A percentile compares a stretch with the other conserved stretches of the same genome.
These are phyloP conservation scores for Linum tenue DNA, from an alignment of 345 rosid species.

Conservation along the genomic window DNA sequence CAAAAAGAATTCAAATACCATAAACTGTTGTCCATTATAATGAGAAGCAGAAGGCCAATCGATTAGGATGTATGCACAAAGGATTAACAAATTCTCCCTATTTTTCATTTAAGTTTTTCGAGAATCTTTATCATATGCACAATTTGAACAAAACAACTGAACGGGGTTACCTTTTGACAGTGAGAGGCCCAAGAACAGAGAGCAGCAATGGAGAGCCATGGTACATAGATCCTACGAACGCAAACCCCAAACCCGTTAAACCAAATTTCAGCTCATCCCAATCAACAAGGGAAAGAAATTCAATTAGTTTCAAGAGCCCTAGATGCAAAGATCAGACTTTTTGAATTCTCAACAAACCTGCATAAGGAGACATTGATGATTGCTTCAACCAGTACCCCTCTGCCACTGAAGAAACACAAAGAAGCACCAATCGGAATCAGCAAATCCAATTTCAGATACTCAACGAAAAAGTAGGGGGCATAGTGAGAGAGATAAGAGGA, in stretches of 20 bases:
- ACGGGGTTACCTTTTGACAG: slow-evolving; percentile 48
- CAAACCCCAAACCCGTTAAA: neutral
- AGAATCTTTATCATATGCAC: neutral
- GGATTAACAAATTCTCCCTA: neutral
- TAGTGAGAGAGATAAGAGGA: slow-evolving; percentile 13
- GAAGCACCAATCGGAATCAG: neutral
- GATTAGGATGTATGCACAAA: neutral
- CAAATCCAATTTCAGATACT: neutral
- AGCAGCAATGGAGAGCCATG: slow-evolving; percentile 89
- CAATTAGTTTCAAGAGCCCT: neutral
- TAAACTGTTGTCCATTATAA: neutral
- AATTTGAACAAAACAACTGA: neutral
- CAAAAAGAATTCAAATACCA: slow-evolving; percentile 6
- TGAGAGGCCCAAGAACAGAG: slow-evolving; percentile 70
- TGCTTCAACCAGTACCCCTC: slow-evolving; percentile 98
- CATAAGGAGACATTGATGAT: slow-evolving; percentile 77
- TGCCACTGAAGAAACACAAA: slow-evolving; percentile 42
- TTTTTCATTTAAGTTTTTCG: too few relatives aligned
- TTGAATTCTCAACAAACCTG: slow-evolving; percentile 33
- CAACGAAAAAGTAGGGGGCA: neutral
- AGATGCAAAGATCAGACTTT: neutral
- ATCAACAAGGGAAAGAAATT: slow-evolving; percentile 3
- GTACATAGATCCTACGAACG: slow-evolving; percentile 74
- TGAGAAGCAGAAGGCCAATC: neutral
- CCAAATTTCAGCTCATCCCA: neutral